phyloP scores from a whole-genome alignment of 208 protist species.

The Trypanosoma platydactyli region DNA sequence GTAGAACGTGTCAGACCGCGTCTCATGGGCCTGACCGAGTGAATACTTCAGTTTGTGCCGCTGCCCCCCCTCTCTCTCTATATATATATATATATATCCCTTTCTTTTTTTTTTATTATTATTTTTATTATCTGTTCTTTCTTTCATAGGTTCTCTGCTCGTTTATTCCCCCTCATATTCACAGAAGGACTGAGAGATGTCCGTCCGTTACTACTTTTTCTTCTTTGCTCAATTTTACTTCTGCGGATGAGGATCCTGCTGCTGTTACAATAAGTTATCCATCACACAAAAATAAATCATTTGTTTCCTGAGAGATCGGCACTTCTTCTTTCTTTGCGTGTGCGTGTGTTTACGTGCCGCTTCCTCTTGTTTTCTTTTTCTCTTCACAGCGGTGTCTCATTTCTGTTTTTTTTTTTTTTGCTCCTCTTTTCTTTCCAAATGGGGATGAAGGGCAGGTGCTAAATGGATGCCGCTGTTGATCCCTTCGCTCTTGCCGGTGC shows the following conservation, averaged over 20 bases:
- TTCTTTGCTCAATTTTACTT: neutral
- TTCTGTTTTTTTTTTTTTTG: neutral
- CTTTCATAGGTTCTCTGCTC: neutral
- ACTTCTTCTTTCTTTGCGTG: neutral
- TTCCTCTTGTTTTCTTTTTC: slow-evolving; percentile 1
- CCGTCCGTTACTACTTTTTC: neutral
- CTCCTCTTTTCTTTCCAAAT: neutral
- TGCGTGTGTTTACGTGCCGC: too few relatives aligned
- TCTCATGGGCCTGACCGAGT: slow-evolving; percentile 22
- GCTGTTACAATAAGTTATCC: too few relatives aligned
- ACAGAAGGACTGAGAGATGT: too few relatives aligned
- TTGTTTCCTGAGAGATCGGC: too few relatives aligned
- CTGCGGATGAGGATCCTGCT: too few relatives aligned
- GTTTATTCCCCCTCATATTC: too few relatives aligned
- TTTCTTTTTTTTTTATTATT: slow-evolving; percentile 16
- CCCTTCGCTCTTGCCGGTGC: too few relatives aligned
- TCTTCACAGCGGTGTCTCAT: neutral
- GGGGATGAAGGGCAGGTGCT: neutral
- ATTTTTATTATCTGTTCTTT: slow-evolving; percentile 15
- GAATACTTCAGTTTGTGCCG: slow-evolving; percentile 1
- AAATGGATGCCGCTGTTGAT: too few relatives aligned
- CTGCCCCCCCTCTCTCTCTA: too few relatives aligned
- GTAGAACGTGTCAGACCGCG: slow-evolving; percentile 5
- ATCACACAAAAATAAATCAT: too few relatives aligned
- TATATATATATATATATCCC: slow-evolving; percentile 9